Evolutionary conservation across 106 monocot genomes (phyloP).

Genomic region (Phalaenopsis equestris): DNA sequence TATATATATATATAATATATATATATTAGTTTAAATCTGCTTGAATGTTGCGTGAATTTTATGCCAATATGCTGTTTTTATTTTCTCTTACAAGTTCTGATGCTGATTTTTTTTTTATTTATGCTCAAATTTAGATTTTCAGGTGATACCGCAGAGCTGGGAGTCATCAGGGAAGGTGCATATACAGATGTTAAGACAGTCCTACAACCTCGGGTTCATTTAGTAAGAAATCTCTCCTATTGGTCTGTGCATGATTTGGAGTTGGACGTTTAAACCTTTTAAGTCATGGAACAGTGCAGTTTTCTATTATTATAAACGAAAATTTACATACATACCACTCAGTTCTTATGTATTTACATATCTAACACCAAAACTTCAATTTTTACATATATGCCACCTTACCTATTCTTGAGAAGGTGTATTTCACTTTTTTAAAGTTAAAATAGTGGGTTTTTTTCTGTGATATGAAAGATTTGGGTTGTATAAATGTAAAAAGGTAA

Average conservation of each 20-base stretch:
- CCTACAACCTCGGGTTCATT: constrained; percentile 66
- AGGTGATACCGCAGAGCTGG: constrained; percentile 76
- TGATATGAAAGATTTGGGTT: too few relatives aligned
- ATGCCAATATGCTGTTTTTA: neutral
- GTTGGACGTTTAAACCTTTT: neutral
- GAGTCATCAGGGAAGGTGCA: constrained; percentile 67
- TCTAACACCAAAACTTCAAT: too few relatives aligned
- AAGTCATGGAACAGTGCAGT: neutral
- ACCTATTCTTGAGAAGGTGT: too few relatives aligned
- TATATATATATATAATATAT: too few relatives aligned
- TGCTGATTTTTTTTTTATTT: neutral
- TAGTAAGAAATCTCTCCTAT: constrained; percentile 33
- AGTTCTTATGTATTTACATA: too few relatives aligned
- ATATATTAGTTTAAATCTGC: neutral
- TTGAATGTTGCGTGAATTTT: neutral
- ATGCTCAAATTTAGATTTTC: constrained; percentile 43
- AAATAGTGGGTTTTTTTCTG: too few relatives aligned
- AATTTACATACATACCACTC: neutral
- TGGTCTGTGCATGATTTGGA: neutral
- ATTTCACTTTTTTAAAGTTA: too few relatives aligned
- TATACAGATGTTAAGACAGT: constrained; percentile 58
- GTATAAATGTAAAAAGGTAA: too few relatives aligned
- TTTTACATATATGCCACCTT: too few relatives aligned
- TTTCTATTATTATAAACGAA: neutral
- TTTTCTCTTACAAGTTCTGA: neutral